A percentile compares a stretch with the other conserved stretches of the same genome.
These are phyloP conservation scores for Rhizopogon vulgaris DNA, from an alignment of 768 basidiomycete genomes.

Conservation along the genomic window DNA sequence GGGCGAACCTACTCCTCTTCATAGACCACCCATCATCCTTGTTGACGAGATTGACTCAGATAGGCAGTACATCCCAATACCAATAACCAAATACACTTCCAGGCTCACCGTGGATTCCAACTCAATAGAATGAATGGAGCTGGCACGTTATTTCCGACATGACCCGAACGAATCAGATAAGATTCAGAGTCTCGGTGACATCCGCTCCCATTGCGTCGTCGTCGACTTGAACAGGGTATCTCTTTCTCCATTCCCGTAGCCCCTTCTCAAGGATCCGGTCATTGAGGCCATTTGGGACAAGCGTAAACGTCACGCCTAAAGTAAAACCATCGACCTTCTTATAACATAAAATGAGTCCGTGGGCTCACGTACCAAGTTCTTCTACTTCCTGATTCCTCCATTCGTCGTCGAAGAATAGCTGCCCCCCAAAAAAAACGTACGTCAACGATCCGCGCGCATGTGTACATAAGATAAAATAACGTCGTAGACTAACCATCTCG, in stretches of 20 bases:
- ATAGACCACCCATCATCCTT: not conserved
- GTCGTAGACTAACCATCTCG: conserved; percentile 56
- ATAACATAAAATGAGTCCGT: not conserved
- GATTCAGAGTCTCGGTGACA: not conserved
- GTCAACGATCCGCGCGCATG: not conserved
- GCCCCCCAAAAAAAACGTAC: not conserved
- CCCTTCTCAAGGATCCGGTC: conserved; percentile 64
- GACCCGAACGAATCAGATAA: not conserved
- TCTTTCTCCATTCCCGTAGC: conserved; percentile 60
- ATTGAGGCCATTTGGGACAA: conserved; percentile 60
- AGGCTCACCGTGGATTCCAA: not conserved
- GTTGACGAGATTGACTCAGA: not conserved
- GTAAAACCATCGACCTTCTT: too few species aligned
- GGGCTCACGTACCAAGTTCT: conserved; percentile 38
- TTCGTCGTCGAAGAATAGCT: conserved; percentile 76
- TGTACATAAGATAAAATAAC: not conserved
- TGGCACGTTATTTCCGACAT: not conserved
- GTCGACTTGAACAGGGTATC: conserved; percentile 22
- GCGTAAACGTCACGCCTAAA: conserved; percentile 74
- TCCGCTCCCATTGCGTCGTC: not conserved
- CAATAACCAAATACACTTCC: not conserved
- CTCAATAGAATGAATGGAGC: not conserved
- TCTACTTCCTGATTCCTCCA: conserved; percentile 48
- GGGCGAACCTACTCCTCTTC: not conserved
- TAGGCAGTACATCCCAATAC: not conserved